These are phyloP conservation scores for Tricholoma hemisulphureum DNA, from an alignment of 768 basidiomycete species.

Conservation along the genomic window DNA sequence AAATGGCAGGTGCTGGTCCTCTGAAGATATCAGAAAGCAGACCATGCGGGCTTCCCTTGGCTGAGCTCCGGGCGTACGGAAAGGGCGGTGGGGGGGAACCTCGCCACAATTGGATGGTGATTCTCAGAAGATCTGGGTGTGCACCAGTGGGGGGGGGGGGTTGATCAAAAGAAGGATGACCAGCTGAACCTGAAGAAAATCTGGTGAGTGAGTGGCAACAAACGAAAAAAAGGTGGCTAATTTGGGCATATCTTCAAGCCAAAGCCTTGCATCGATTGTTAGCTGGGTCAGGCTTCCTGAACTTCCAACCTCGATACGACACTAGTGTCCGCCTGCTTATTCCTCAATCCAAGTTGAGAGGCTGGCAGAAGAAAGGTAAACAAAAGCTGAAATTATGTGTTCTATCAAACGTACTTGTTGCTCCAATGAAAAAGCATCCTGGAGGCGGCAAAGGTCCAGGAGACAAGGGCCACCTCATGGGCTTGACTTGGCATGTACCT, in stretches of 20 bases:
- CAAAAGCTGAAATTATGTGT: slow-evolving; percentile 6
- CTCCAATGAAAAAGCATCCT: neutral
- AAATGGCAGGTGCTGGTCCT: slow-evolving; percentile 10
- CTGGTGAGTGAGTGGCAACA: slow-evolving; percentile 7
- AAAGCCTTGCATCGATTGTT: slow-evolving; percentile 16
- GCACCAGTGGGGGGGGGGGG: slow-evolving; percentile 1
- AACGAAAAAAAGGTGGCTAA: slow-evolving; percentile 10
- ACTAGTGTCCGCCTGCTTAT: slow-evolving; percentile 15
- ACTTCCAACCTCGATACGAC: slow-evolving; percentile 16
- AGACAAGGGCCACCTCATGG: slow-evolving; percentile 9
- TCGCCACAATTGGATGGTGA: neutral
- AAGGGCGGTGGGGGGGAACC: neutral
- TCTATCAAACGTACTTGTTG: neutral
- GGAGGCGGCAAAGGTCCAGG: neutral
- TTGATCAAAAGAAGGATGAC: slow-evolving; percentile 18
- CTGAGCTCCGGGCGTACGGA: neutral
- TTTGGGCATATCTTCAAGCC: slow-evolving; percentile 18
- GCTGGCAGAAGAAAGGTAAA: slow-evolving; percentile 13
- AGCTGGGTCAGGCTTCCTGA: slow-evolving; percentile 17
- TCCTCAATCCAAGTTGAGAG: slow-evolving; percentile 14
- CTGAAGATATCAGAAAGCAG: slow-evolving; percentile 18
- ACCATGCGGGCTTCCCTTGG: neutral
- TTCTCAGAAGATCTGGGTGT: neutral
- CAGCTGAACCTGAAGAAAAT: slow-evolving; percentile 13
- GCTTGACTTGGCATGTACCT: slow-evolving; percentile 12